A percentile compares a stretch with the other conserved stretches of the same genome.
Conservation (phyloP, 441 rosid genomes). For the Rhodomyrtus psidioides region DNA sequence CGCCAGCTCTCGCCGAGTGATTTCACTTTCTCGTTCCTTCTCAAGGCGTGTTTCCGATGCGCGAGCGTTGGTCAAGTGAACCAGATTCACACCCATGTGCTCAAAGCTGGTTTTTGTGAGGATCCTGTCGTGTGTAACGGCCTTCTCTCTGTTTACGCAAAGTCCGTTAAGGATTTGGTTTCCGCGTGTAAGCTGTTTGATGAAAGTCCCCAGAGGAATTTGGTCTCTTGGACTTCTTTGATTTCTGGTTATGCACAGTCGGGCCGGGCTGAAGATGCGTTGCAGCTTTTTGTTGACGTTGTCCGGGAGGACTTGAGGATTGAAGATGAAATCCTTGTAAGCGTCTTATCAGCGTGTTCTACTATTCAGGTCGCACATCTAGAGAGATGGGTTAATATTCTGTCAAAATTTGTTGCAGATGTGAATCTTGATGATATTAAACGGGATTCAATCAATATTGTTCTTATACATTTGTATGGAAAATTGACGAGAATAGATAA, state of each 20-base stretch:
- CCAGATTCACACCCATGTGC: slow-evolving; percentile 22
- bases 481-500: slow-evolving; percentile 27
- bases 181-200: slow-evolving; percentile 35
- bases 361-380: slow-evolving; percentile 3
- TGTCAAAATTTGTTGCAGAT: slow-evolving; percentile 1
- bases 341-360: slow-evolving; percentile 31
- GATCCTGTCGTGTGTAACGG: slow-evolving; percentile 24
- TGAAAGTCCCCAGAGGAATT: slow-evolving; percentile 24
- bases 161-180: slow-evolving; percentile 10
- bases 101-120: slow-evolving; percentile 18
- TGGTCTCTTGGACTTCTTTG: slow-evolving; percentile 26
- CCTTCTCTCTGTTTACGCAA: slow-evolving; percentile 15
- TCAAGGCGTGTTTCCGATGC: slow-evolving; percentile 24
- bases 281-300: slow-evolving; percentile 21
- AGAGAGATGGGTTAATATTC: slow-evolving; percentile 22
- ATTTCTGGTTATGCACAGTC: slow-evolving; percentile 25
- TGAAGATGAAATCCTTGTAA: slow-evolving; percentile 25
- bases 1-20: slow-evolving; percentile 22
- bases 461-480: slow-evolving; percentile 28
- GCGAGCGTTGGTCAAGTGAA: slow-evolving; percentile 3
- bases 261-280: slow-evolving; percentile 19
- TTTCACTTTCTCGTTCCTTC: slow-evolving; percentile 30
- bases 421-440: neutral
- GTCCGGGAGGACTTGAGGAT: slow-evolving; percentile 18
- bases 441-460: slow-evolving; percentile 20